phyloP scores from a whole-genome alignment of 495 filamentous ascomycete genomes.

The Neurospora sp. region DNA sequence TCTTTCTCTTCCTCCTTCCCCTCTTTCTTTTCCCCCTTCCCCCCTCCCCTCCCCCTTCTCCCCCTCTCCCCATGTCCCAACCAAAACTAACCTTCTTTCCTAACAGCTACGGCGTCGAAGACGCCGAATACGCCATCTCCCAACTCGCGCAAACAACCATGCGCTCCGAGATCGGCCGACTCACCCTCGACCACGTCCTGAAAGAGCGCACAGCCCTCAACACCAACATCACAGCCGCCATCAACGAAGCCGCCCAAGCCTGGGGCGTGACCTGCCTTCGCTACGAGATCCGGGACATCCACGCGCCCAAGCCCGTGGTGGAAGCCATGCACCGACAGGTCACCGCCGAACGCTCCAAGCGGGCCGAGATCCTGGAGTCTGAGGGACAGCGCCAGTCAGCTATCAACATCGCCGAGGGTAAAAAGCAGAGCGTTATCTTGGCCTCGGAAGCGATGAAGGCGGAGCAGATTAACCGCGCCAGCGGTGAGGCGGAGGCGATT shows the following conservation, averaged over 20 bases:
- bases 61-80: background rate
- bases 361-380: slow-evolving; percentile 91
- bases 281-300: slow-evolving; percentile 97
- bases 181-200: slow-evolving; percentile 92
- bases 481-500: slow-evolving; percentile 91
- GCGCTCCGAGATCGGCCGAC: slow-evolving; percentile 94
- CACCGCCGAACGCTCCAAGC: slow-evolving; percentile 90
- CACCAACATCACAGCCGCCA: slow-evolving; percentile 92
- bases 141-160: slow-evolving; percentile 98
- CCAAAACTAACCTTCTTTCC: slow-evolving; percentile 5
- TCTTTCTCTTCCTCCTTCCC: background rate
- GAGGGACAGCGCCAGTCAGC: slow-evolving; percentile 93
- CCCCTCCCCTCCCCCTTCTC: too few species aligned
- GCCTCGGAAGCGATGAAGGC: slow-evolving; percentile 85
- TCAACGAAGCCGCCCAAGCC: slow-evolving; percentile 93
- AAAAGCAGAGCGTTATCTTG: slow-evolving; percentile 90
- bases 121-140: slow-evolving; percentile 96
- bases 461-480: slow-evolving; percentile 85
- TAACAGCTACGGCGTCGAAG: slow-evolving; percentile 87
- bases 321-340: slow-evolving; percentile 97
- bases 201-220: slow-evolving; percentile 94
- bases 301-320: slow-evolving; percentile 86
- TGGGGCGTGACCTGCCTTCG: slow-evolving; percentile 95
- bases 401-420: slow-evolving; percentile 96
- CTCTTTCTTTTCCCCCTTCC: background rate